Conservation (phyloP, 73 alveolate genomes). For the Uronychia setigera region DNA sequence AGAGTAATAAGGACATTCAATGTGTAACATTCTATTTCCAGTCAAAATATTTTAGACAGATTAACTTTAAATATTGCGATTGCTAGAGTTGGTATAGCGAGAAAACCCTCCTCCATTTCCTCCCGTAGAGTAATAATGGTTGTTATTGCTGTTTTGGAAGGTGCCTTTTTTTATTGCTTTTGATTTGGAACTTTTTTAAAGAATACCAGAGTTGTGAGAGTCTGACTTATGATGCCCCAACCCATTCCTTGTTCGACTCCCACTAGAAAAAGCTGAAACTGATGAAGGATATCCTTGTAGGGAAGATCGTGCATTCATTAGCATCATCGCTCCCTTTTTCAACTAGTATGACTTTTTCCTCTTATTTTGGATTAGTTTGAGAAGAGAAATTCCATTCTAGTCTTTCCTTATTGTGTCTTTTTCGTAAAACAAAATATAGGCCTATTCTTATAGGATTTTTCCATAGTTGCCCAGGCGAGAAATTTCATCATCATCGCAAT, state of each 20-base stretch:
- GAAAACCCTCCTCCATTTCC: too few relatives aligned
- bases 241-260: background rate
- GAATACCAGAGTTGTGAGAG: background rate
- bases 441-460: constrained; percentile 11
- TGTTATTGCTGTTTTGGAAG: too few relatives aligned
- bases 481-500: constrained; percentile 34
- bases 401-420: background rate
- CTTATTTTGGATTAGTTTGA: background rate
- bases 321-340: background rate
- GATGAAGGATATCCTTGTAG: too few relatives aligned
- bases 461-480: constrained; percentile 6
- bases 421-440: constrained; percentile 36
- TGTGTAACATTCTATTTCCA: constrained; percentile 13
- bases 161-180: too few relatives aligned
- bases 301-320: too few relatives aligned
- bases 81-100: too few relatives aligned
- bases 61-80: background rate
- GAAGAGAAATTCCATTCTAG: background rate
- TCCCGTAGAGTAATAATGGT: too few relatives aligned
- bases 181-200: too few relatives aligned
- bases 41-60: background rate
- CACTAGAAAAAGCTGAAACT: too few relatives aligned
- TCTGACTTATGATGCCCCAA: background rate
- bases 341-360: background rate
- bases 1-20: constrained; percentile 63